phyloP scores from a whole-genome alignment of 148 eudicot species.

The Rhododendron vialii region DNA sequence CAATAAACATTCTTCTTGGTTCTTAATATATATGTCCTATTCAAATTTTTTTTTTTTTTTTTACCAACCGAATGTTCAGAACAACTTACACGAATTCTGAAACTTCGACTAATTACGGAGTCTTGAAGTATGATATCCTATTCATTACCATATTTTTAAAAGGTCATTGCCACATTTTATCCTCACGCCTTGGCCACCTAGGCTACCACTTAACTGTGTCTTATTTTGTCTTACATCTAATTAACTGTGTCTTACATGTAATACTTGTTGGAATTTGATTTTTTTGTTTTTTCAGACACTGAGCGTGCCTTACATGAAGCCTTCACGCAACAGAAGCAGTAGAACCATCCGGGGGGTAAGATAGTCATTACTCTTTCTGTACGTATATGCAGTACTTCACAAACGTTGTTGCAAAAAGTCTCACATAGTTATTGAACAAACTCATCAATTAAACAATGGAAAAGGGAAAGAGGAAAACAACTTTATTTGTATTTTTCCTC shows the following conservation, averaged over 20 bases:
- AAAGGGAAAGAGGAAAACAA: neutral
- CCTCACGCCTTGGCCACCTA: no score
- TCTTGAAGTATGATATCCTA: neutral
- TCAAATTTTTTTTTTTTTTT: neutral
- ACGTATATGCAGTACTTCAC: neutral
- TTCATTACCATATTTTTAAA: neutral
- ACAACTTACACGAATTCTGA: neutral
- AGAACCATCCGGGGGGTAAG: constrained; percentile 46
- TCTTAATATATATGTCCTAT: neutral
- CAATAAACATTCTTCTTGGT: constrained; percentile 36
- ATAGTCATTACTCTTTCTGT: neutral
- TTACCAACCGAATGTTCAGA: neutral
- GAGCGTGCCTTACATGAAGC: constrained; percentile 92
- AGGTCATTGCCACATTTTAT: neutral
- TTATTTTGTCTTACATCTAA: no score
- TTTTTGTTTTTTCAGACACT: no score
- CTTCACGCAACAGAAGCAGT: constrained; percentile 43
- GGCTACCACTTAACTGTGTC: no score
- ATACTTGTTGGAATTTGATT: neutral
- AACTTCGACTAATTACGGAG: no score
- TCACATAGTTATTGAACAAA: neutral
- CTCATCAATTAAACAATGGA: neutral
- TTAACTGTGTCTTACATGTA: no score
- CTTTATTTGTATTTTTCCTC: neutral
- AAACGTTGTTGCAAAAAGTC: neutral